Evolutionary conservation across 306 rosid genomes (phyloP).

Genomic region (Astragalus membranaceus): DNA sequence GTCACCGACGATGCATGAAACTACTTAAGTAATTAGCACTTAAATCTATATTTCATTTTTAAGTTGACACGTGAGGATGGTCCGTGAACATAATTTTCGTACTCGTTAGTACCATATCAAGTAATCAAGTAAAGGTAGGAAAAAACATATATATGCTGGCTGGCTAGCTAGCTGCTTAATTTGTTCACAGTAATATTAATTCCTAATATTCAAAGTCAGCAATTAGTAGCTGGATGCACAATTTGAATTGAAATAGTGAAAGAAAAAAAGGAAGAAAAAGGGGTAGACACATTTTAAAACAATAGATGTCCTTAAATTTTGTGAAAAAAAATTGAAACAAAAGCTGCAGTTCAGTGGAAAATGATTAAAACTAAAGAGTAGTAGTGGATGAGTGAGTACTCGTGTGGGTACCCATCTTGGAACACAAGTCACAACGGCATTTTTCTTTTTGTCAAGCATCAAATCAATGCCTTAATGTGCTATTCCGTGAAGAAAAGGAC

Average conservation of each 20-base stretch:
- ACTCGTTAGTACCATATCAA: neutral
- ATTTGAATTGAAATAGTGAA: conserved; percentile 6
- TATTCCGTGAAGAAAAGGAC: conserved; percentile 30
- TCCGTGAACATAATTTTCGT: conserved; percentile 1
- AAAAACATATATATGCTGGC: conserved; percentile 21
- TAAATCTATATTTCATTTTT: neutral
- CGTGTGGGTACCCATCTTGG: conserved; percentile 29
- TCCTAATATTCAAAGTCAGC: conserved; percentile 12
- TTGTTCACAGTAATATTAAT: neutral
- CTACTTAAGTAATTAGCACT: neutral
- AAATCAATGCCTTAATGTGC: conserved; percentile 17
- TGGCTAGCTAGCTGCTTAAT: conserved; percentile 7
- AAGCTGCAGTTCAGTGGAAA: conserved; percentile 19
- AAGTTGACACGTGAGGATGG: conserved; percentile 2
- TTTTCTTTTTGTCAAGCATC: conserved; percentile 28
- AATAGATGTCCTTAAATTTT: conserved; percentile 29
- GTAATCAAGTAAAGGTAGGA: neutral
- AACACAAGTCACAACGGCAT: conserved; percentile 27
- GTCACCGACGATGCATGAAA: no score
- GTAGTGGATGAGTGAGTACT: neutral
- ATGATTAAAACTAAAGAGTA: conserved; percentile 24
- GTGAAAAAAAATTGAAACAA: conserved; percentile 28
- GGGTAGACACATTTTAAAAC: conserved; percentile 1
- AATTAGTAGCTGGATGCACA: conserved; percentile 5
- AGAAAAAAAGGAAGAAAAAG: neutral